Percentiles rank a stretch among this genome's conserved stretches.
Evolutionary conservation across 2,329 filamentous ascomycete species (phyloP).

Genomic region (Lasiodiplodia sp.): DNA sequence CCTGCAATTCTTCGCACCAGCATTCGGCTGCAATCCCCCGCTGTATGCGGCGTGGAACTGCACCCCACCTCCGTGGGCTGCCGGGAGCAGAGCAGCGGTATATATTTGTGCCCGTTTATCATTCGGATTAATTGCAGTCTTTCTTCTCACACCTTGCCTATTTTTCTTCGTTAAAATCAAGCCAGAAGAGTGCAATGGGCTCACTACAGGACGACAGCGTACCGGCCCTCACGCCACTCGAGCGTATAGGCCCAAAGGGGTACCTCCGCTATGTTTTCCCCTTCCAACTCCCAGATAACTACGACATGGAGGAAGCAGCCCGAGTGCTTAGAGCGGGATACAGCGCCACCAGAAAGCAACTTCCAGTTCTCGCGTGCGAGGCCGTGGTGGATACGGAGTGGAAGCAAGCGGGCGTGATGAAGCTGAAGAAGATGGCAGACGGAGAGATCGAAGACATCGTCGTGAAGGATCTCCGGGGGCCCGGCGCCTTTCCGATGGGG

Average conservation of each 20-base stretch:
- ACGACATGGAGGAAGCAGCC: constrained; percentile 3
- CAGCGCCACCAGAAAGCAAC: neutral
- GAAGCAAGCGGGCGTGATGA: constrained; percentile 11
- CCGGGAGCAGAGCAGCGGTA: neutral
- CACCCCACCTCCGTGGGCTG: neutral
- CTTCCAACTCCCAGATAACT: constrained; percentile 11
- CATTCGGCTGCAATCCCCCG: no score
- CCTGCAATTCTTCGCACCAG: no score
- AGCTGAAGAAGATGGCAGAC: constrained; percentile 12
- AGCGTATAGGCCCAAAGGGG: constrained; percentile 9
- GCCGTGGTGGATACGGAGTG: neutral
- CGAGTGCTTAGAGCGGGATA: neutral
- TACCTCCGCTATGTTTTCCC: constrained; percentile 13
- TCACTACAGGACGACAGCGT: neutral
- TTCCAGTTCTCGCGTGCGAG: constrained; percentile 6
- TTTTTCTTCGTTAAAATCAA: neutral
- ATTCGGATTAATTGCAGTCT: neutral
- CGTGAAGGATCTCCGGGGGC: constrained; percentile 5
- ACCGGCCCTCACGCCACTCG: neutral
- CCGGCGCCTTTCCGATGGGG: constrained; percentile 4
- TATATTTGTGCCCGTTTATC: neutral
- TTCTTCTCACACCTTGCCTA: neutral
- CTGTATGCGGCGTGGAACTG: neutral
- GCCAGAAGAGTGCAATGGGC: neutral
- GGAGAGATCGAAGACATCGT: constrained; percentile 12